Base-by-base conservation (phyloP, 2,329 filamentous ascomycete species). In the Hymenoscyphus fructigenus region DNA sequence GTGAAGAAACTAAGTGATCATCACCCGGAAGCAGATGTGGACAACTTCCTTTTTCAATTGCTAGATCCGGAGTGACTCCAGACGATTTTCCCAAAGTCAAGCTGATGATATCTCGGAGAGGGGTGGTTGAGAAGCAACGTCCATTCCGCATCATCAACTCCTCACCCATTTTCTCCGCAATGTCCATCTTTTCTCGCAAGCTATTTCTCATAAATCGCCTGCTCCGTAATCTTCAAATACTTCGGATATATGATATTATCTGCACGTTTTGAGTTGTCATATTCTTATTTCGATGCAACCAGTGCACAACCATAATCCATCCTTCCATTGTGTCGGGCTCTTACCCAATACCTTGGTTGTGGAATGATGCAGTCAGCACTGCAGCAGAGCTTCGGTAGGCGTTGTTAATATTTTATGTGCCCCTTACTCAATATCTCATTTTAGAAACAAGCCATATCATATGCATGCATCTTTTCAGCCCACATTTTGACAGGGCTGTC, bases 171-270 rank as follows among this genome's bases (percentile, higher is more conserved):
- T 20, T 20, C n/a, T 50, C 44, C 17, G n/a, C 44, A 3, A 9
- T 50, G 9, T 50, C 44, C 44, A 50, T 50, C 44, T 26, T 50
- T 50, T 50, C 44, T 50, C 44, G 44, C 44, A 50, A 50, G n/a
- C 7, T 50, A 4, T 23, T 50, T 20, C 26, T 50, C 44, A 50
- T 23, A 50, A 50, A 12, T 50, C 44, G 44, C 44, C 44, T 50
- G 14, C 44, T 50, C 44, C 44, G 44, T 50, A 23, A 23, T 23
- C 0, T 23, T 2, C 10, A 23, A 10, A 23, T 50, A 50, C 44
- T 12, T 23, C 7, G 44, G n/a, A 23, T 50, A 26, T 50, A 23
- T 23, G n/a, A 12, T 12, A 23, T 23, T 50, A 23, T 50, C 44
- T 50, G n/a, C 44, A 10, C 17, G 20, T 50, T 50, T 23, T 20